Base-by-base conservation (phyloP, 371 early-diverging fungal genomes). In the Paramicrosporidium saccamoebae region DNA sequence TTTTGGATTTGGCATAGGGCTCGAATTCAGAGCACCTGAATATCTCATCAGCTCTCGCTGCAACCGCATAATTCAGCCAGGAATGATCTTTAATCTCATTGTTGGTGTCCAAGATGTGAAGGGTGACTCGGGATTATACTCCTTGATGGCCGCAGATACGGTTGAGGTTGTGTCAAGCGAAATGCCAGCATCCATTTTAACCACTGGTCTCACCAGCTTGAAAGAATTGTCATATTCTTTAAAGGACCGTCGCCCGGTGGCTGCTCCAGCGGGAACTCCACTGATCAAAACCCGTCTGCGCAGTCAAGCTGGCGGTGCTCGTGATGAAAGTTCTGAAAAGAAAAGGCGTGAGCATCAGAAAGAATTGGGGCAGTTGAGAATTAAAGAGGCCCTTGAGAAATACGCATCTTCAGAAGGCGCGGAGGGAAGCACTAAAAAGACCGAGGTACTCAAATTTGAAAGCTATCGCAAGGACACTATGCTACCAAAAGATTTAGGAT, bases 1-100 rank as follows among this genome's bases (percentile, higher is more conserved):
- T 37, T 48, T 63, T 25, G 95, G 95, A n/a, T 79, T 65, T 38
- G 69, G 64, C 19, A 84, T 68, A 36, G 94, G 95, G 10, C 65
- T 90, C 24, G 90, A 94, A 39, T 77, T 86, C 36, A 53, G 74
- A 17, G 95, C 88, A 30, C 49, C 64, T 7, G 50, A 42, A 10
- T 77, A 61, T 39, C 39, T 59, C 1, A 43, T 94, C 23, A 53
- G 47, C 19, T 37, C 55, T 15, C 77, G 73, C 30, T 68, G 60
- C 31, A 29, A 37, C 4, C 52, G 55, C 19, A 49, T 47, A 17
- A 40, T 92, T 14, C 48, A 59, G 33, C 46, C 52, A 2, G 74
- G 69, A 18, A 86, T 84, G 84, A 57, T 67, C 1, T 29, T 88
- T 22, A 73, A 65, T 25, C 41, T 84, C 7, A 52, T 60, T 3